phyloP scores from a whole-genome alignment of 768 basidiomycete species.

The Tylopilus balloui region DNA sequence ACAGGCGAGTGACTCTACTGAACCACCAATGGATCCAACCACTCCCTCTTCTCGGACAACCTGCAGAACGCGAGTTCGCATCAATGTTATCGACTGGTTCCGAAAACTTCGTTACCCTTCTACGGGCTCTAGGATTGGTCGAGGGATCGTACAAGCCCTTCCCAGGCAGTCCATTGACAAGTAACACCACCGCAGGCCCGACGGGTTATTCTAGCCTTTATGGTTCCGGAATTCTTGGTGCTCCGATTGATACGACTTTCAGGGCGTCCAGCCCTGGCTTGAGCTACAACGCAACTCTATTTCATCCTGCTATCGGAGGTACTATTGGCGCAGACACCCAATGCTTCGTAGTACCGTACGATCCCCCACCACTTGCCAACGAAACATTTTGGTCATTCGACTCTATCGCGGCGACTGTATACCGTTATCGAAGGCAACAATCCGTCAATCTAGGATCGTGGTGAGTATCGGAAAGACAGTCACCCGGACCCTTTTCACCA shows the following conservation, averaged over 20 bases:
- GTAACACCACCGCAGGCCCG: background rate
- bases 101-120: background rate
- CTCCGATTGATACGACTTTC: background rate
- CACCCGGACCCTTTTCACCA: background rate
- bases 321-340: background rate
- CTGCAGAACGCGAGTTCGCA: no score
- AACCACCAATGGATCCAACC: background rate
- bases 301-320: background rate
- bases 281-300: background rate
- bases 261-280: background rate
- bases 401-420: constrained; percentile 9
- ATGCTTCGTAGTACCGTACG: constrained; percentile 10
- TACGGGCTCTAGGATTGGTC: background rate
- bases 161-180: background rate
- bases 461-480: background rate
- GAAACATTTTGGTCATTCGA: constrained; percentile 17
- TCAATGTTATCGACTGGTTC: background rate
- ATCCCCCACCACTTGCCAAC: constrained; percentile 5
- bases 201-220: background rate
- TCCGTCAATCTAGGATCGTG: constrained; percentile 22
- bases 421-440: constrained; percentile 22
- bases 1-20: background rate
- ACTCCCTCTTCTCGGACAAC: background rate
- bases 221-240: background rate
- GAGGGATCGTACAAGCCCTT: constrained; percentile 2